phyloP scores from a whole-genome alignment of 176 grass and related monocot genomes.

The Rhynchospora pubera region DNA sequence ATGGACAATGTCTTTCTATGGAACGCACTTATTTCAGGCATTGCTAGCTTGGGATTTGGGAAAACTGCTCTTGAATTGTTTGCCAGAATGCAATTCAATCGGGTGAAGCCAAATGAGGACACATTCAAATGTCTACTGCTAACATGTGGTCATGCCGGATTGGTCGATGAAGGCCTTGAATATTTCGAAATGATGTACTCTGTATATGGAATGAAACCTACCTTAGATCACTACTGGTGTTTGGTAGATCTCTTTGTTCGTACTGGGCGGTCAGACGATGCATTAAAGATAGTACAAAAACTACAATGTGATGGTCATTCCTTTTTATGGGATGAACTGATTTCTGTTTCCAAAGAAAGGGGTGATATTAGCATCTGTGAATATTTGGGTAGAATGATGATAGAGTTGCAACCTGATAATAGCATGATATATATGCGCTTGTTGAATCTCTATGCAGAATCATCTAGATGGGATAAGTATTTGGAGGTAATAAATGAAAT shows the following conservation, averaged over 20 bases:
- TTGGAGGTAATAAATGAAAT: slow-evolving; percentile 25
- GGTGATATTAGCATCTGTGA: slow-evolving; percentile 34
- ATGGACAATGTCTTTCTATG: slow-evolving; percentile 31
- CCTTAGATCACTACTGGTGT: slow-evolving; percentile 42
- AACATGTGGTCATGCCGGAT: slow-evolving; percentile 22
- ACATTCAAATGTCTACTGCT: slow-evolving; percentile 34
- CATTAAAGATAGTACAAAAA: slow-evolving; percentile 30
- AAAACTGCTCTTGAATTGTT: slow-evolving; percentile 24
- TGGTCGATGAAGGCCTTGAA: slow-evolving; percentile 32
- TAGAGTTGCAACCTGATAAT: slow-evolving; percentile 39
- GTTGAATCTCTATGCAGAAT: slow-evolving; percentile 35
- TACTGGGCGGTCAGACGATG: not conserved
- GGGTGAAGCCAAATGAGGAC: slow-evolving; percentile 30
- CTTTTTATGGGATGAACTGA: slow-evolving; percentile 30
- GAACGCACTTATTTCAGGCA: slow-evolving; percentile 36
- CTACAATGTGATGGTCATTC: slow-evolving; percentile 33
- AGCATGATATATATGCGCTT: slow-evolving; percentile 33
- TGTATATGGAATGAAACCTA: slow-evolving; percentile 28
- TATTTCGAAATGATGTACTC: slow-evolving; percentile 41
- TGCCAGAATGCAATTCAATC: slow-evolving; percentile 23
- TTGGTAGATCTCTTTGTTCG: slow-evolving; percentile 38
- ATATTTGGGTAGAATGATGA: slow-evolving; percentile 25
- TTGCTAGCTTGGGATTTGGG: slow-evolving; percentile 14
- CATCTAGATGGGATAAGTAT: slow-evolving; percentile 42
- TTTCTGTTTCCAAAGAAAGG: slow-evolving; percentile 23